phyloP scores from a whole-genome alignment of 2,329 filamentous ascomycete species.

The Cladosporium sp. region DNA sequence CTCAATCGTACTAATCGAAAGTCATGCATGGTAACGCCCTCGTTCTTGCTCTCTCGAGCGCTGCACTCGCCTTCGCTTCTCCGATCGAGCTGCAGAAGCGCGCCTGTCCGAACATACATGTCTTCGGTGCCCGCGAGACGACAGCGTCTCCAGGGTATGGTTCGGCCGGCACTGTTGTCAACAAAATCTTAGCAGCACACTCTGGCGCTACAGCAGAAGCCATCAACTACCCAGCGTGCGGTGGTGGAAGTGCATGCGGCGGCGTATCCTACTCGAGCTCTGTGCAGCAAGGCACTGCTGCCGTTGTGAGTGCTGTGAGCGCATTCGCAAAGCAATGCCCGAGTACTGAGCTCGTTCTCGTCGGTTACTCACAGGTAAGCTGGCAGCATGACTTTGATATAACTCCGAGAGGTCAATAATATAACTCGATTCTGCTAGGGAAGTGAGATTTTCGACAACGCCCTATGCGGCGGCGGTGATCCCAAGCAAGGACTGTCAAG shows the following conservation, averaged over 20 bases:
- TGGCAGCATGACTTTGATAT: background rate
- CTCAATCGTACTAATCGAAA: background rate
- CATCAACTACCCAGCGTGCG: conserved; percentile 54
- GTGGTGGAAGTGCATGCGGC: conserved; percentile 56
- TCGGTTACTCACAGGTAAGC: conserved; percentile 46
- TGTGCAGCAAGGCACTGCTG: conserved; percentile 53
- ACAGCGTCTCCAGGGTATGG: conserved; percentile 37
- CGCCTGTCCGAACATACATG: conserved; percentile 38
- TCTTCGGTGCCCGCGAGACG: conserved; percentile 42
- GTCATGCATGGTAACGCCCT: background rate
- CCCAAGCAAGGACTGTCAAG: conserved; percentile 43
- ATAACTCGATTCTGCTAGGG: conserved; percentile 45
- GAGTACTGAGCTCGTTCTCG: conserved; percentile 54
- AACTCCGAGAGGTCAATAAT: background rate
- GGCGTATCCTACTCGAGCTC: conserved; percentile 58
- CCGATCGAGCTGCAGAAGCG: conserved; percentile 30
- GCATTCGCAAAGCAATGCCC: conserved; percentile 55
- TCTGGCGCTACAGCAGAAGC: conserved; percentile 37
- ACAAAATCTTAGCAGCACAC: conserved; percentile 36
- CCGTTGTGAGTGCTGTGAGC: conserved; percentile 56
- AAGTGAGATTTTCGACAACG: conserved; percentile 60
- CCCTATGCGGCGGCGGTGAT: conserved; percentile 55
- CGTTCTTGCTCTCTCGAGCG: conserved; percentile 8
- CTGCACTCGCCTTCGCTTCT: conserved; percentile 30
- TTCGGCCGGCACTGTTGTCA: conserved; percentile 37